phyloP scores from a whole-genome alignment of 371 early-diverging fungal species.

The Mortierella sp. region DNA sequence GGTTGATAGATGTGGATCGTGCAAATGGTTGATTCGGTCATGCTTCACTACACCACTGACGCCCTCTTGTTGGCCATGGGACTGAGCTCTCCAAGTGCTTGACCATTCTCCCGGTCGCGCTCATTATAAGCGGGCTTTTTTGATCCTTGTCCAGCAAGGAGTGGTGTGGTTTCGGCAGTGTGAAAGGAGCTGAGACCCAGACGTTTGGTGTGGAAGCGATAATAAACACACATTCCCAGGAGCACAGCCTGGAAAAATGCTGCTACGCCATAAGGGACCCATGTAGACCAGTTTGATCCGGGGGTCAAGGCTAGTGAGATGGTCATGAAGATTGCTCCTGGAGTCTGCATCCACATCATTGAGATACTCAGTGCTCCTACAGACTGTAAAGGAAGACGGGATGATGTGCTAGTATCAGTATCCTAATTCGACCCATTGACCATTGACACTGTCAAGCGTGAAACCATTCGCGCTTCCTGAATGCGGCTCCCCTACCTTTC shows the following conservation, averaged over 20 bases:
- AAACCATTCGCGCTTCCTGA: no score
- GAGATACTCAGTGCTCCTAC: conserved; percentile 93
- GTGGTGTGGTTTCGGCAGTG: conserved; percentile 24
- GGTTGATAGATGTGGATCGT: no score
- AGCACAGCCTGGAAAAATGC: conserved; percentile 87
- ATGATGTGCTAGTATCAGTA: no score
- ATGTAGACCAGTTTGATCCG: conserved; percentile 92
- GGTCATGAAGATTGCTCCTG: conserved; percentile 80
- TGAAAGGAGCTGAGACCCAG: conserved; percentile 60
- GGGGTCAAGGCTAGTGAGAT: conserved; percentile 83
- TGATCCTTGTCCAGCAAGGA: no score
- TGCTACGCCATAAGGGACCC: conserved; percentile 86
- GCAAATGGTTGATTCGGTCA: no score
- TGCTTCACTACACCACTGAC: no score
- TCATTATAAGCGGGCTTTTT: no score
- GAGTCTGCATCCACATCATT: conserved; percentile 92
- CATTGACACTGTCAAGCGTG: no score
- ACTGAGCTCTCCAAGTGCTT: no score
- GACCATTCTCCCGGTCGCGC: no score
- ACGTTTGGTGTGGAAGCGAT: conserved; percentile 63
- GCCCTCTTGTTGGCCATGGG: no score
- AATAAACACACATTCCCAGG: conserved; percentile 77
- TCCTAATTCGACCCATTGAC: no score
- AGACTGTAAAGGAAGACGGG: conserved; percentile 36
- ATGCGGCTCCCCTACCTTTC: conserved; percentile 61